Base-by-base conservation (phyloP, 805 yeast genomes). In the Nakazawaea wickerhamii region DNA sequence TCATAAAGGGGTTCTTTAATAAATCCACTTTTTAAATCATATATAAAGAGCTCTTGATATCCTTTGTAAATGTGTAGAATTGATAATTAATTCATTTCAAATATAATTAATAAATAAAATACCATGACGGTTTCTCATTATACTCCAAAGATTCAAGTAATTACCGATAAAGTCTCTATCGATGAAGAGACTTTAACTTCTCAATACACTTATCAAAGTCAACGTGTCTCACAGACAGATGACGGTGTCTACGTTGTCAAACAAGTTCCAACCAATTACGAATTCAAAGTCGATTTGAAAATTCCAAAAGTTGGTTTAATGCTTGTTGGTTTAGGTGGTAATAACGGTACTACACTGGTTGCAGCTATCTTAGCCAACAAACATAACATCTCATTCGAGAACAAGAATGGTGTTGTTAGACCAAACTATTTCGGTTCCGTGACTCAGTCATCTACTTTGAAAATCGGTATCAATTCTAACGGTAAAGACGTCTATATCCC, bases 261-360 rank as follows among this genome's bases (percentile, higher is more conserved):
- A 17, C 95, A 95, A 18, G 75, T 81, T 42, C 58, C 73, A 44
- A 74, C 73, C 50, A 83, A 87, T 51, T 87, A 87, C 58, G 82
- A 88, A 59, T 91, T 90, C 73, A 86, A 87, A 64, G 81, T 86
- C 40, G 95, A 88, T 54, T 73, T 86, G 59, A 73, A 71, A 44
- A 78, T 81, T 34, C 95, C 96, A 54, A 88, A 83, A 64, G 75
- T 88, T 38, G 98, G 98, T 54, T 70, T 90, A 49, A 65, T 90
- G 79, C 73, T 91, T 49, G 97, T 90, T 27, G 98, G 98, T 53
- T 73, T 90, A 51, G 97, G 97, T 54, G 98, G 98, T 65, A 90
- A 90, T 73, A 90, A 90, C 59, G 98, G 97, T 64, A 75, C 96
- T 46, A 90, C 98, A 11, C 73, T 91, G 50, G 77, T 89, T 42